phyloP scores from a whole-genome alignment of 306 rosid genomes.

The Gastrolobium villosum region DNA sequence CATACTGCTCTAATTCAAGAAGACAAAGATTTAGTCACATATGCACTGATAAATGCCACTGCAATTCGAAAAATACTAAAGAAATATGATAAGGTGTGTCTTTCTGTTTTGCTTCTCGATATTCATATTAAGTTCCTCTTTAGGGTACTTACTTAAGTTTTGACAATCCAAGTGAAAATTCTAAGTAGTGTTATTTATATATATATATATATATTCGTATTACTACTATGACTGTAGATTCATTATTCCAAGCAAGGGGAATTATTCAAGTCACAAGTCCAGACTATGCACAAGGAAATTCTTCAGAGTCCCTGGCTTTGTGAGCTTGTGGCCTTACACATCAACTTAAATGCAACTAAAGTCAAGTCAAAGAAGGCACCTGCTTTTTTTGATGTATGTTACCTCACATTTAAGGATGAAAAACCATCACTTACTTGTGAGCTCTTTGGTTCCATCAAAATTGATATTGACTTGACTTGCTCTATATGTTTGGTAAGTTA shows the following conservation, averaged over 20 bases:
- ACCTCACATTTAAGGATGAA: conserved; percentile 67
- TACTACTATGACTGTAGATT: conserved; percentile 60
- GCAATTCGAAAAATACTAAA: conserved; percentile 88
- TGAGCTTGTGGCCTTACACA: conserved; percentile 91
- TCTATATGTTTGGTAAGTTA: conserved; percentile 90
- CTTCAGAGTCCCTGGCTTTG: conserved; percentile 96
- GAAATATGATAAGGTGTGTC: conserved; percentile 88
- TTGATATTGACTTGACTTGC: conserved; percentile 85
- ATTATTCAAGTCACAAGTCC: conserved; percentile 84
- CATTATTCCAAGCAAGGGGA: conserved; percentile 98
- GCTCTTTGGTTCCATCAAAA: conserved; percentile 74
- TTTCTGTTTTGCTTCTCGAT: neutral
- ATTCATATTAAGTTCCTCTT: neutral
- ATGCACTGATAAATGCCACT: conserved; percentile 83
- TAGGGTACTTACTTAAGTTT: conserved; percentile 4
- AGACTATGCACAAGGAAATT: conserved; percentile 85
- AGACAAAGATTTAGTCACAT: conserved; percentile 84
- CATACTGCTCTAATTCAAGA: conserved; percentile 66
- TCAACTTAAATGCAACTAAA: conserved; percentile 72
- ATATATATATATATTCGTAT: conserved; percentile 8
- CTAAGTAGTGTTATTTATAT: conserved; percentile 18
- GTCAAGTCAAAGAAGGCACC: conserved; percentile 47
- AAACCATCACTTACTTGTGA: conserved; percentile 86
- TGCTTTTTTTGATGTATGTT: conserved; percentile 70
- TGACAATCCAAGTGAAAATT: conserved; percentile 12